These are phyloP conservation scores for Apiospora kogelbergensis DNA, from an alignment of 2,329 filamentous ascomycete species.

Conservation along the genomic window DNA sequence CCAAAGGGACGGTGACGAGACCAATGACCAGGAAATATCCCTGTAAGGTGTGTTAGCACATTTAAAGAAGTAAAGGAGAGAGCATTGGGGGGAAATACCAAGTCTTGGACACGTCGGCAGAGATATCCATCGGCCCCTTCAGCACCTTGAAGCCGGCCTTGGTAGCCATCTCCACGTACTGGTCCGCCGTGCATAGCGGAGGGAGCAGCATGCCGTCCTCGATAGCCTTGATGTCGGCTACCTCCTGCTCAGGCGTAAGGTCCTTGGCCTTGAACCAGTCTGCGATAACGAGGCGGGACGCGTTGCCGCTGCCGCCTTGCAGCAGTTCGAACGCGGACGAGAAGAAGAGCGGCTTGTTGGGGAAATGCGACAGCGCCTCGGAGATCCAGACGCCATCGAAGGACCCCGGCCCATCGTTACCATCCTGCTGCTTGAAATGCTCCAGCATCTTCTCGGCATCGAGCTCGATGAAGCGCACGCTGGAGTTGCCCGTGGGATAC, in stretches of 20 bases:
- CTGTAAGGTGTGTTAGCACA: constrained; percentile 31
- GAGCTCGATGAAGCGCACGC: constrained; percentile 55
- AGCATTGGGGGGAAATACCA: constrained; percentile 41
- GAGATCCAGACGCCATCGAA: constrained; percentile 64
- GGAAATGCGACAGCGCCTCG: constrained; percentile 60
- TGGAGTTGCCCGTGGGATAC: constrained; percentile 26
- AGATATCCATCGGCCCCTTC: constrained; percentile 54
- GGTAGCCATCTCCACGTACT: constrained; percentile 51
- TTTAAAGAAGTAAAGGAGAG: neutral
- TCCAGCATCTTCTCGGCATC: constrained; percentile 62
- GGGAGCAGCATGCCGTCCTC: constrained; percentile 64
- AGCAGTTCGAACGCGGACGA: constrained; percentile 50
- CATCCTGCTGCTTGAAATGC: constrained; percentile 40
- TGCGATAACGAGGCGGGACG: constrained; percentile 50
- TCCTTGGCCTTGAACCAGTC: constrained; percentile 61
- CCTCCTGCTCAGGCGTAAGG: constrained; percentile 39
- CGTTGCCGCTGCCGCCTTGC: constrained; percentile 40
- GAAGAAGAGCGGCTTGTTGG: constrained; percentile 60
- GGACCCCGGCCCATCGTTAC: constrained; percentile 17
- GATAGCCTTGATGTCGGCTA: constrained; percentile 57
- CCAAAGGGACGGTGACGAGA: constrained; percentile 61
- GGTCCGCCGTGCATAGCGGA: constrained; percentile 51
- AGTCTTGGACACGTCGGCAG: constrained; percentile 56
- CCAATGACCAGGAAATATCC: constrained; percentile 62
- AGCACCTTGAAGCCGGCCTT: constrained; percentile 46